Evolutionary conservation across 2,329 filamentous ascomycete species (phyloP).

Genomic region (Berkeleyomyces basicola): DNA sequence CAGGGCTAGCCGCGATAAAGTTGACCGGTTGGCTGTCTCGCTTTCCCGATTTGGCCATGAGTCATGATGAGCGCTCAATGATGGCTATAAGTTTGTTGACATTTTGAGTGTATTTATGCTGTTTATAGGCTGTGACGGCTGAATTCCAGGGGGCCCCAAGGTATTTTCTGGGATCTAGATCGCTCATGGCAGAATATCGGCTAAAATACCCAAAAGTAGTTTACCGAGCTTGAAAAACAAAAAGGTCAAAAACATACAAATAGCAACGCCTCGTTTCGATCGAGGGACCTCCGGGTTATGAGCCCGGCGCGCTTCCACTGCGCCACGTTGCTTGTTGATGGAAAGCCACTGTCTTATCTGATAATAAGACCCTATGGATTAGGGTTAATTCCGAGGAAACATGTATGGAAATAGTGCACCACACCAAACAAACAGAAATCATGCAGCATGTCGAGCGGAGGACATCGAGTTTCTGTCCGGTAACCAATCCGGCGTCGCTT

Average conservation of each 20-base stretch:
- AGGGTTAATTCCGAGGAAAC: not conserved
- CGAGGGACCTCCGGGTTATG: constrained; percentile 14
- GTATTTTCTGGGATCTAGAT: no score
- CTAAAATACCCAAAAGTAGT: not conserved
- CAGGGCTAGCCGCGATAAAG: not conserved
- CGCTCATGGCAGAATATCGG: not conserved
- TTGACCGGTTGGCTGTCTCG: not conserved
- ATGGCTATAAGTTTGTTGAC: not conserved
- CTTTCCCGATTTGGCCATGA: constrained; percentile 4
- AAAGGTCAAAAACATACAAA: not conserved
- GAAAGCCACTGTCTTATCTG: not conserved
- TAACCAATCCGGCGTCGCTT: no score
- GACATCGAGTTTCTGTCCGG: no score
- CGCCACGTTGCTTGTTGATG: constrained; percentile 11
- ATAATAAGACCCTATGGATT: not conserved
- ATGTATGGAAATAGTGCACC: no score
- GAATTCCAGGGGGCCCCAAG: no score
- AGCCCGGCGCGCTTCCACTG: constrained; percentile 14
- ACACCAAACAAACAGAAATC: no score
- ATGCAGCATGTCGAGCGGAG: no score
- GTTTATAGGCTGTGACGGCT: no score
- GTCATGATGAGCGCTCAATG: constrained; percentile 2
- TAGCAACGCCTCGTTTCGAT: constrained; percentile 14
- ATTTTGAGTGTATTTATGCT: no score
- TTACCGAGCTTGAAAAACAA: not conserved